Percentiles rank a stretch among this genome's conserved stretches.
Evolutionary conservation across 371 early-diverging fungal genomes (phyloP).

Genomic region (Apophysomyces ossiformis): DNA sequence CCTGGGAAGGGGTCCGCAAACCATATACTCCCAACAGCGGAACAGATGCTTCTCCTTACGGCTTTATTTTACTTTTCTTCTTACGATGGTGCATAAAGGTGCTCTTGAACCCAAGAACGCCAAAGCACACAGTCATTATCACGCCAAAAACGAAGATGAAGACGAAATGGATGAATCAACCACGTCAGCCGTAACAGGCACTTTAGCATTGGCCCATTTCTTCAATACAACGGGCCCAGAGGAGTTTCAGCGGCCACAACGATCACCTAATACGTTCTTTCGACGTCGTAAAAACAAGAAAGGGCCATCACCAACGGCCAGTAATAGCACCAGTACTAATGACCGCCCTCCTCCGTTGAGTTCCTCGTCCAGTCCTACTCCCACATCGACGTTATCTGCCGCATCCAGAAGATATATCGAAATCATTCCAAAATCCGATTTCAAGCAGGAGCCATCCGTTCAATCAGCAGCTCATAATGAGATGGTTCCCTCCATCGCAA

Average conservation of each 20-base stretch:
- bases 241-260: slow-evolving; percentile 29
- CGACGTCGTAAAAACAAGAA: slow-evolving; percentile 14
- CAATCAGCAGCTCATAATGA: neutral
- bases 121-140: slow-evolving; percentile 17
- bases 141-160: slow-evolving; percentile 27
- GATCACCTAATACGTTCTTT: slow-evolving; percentile 24
- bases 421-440: slow-evolving; percentile 23
- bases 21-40: neutral
- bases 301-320: neutral
- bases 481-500: neutral
- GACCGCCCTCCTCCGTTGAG: neutral
- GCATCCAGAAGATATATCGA: slow-evolving; percentile 28
- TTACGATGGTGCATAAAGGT: slow-evolving; percentile 23
- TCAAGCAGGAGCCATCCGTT: neutral
- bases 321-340: slow-evolving; percentile 2
- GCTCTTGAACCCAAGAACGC: slow-evolving; percentile 42
- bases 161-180: slow-evolving; percentile 6
- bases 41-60: neutral
- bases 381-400: slow-evolving; percentile 5
- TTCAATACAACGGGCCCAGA: slow-evolving; percentile 40
- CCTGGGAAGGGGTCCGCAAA: neutral
- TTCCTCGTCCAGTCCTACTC: slow-evolving; percentile 5
- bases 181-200: slow-evolving; percentile 23
- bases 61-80: neutral
- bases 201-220: slow-evolving; percentile 42